phyloP scores from a whole-genome alignment of 345 rosid genomes.

The Corchorus capsularis region DNA sequence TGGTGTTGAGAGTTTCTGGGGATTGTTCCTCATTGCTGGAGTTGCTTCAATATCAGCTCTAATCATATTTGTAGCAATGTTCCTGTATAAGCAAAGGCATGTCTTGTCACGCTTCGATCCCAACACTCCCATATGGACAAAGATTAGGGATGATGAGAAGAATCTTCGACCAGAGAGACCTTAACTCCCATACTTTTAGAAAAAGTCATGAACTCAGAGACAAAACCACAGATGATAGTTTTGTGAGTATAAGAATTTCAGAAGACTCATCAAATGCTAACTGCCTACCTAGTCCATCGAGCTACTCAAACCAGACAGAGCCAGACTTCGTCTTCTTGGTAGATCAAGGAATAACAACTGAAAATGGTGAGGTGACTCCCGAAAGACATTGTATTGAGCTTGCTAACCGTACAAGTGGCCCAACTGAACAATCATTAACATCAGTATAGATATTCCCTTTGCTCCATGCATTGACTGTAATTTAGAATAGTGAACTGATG shows the following conservation, averaged over 20 bases:
- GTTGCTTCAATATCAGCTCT: constrained; percentile 32
- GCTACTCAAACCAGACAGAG: constrained; percentile 16
- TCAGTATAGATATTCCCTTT: neutral
- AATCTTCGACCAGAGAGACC: constrained; percentile 41
- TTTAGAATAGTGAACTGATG: neutral
- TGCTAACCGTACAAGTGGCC: neutral
- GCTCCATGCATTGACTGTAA: neutral
- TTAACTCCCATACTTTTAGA: constrained; percentile 34
- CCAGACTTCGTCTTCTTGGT: constrained; percentile 6
- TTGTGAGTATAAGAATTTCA: constrained; percentile 14
- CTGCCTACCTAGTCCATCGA: constrained; percentile 26
- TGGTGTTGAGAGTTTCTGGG: constrained; percentile 44
- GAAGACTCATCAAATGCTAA: constrained; percentile 23
- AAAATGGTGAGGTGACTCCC: neutral
- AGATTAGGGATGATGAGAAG: constrained; percentile 21
- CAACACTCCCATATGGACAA: constrained; percentile 28
- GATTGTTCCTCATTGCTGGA: constrained; percentile 44
- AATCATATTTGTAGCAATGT: constrained; percentile 23
- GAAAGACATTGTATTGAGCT: neutral
- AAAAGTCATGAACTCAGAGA: neutral
- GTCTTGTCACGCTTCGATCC: constrained; percentile 21
- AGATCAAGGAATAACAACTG: constrained; percentile 21
- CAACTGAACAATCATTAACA: neutral
- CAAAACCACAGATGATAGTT: neutral
- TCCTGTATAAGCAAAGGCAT: constrained; percentile 20